Base-by-base conservation (phyloP, 2,329 filamentous ascomycete genomes). In the Phyllosticta capitalensis region DNA sequence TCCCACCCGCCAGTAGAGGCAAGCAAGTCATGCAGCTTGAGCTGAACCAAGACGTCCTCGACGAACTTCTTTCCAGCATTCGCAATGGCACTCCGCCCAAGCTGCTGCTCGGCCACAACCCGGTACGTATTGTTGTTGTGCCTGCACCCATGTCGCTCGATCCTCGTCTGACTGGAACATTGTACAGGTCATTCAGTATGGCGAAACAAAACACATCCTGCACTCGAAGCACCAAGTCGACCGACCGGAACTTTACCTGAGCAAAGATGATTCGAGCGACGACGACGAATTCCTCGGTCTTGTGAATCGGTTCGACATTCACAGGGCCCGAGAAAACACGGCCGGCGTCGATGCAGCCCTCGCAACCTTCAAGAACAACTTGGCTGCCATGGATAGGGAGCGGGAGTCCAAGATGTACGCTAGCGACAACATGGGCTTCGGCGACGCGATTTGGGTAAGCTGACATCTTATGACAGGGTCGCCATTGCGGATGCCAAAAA, bases 301-400 rank as follows among this genome's bases (percentile, higher is more conserved):
- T 60, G 69, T 84, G 66, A 78, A 78, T 61, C 80, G 74, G 62
- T 75, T 84, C 38, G 76, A 69, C 5, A 77, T 83, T 38, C 76
- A 80, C 66, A 79, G 80, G 70, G 79, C 78, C 48, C 76, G 80
- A 68, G 75, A 80, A 67, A 79, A 76, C 38, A 81, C 78, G 51
- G 79, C 79, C 26, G 80, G 79, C 62, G 79, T 79, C 48, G 83
- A 86, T 68, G 78, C 80, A 61, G 83, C 83, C 26, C 70, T 86
- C 69, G 81, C 81, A 57, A 78, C 77, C 48, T 74, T 86, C 58
- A 79, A 84, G 69, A 81, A 77, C 68, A 84, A 77, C 66, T 75
- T 86, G 68, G 83, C 79, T 62, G 79, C 81, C 21, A 78, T 82
- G 56, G 76, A 83, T 66, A 76, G 83, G 66, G 78, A 83, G 64